Base-by-base conservation (phyloP, 2,329 filamentous ascomycete genomes). In the Ophiostoma australiae region DNA sequence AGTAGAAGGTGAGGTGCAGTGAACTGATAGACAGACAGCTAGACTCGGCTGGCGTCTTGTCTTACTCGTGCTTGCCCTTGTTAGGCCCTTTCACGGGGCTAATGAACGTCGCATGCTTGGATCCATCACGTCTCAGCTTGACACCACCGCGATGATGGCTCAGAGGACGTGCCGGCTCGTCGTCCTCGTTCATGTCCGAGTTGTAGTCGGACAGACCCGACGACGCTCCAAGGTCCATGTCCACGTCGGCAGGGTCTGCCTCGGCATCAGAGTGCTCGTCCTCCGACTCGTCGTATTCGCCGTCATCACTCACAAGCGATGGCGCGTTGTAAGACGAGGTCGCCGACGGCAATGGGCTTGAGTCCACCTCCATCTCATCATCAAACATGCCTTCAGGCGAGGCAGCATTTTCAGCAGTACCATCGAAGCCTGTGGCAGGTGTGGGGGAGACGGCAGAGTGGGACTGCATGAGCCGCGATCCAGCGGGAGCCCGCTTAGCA, bases 301-400 rank as follows among this genome's bases (percentile, higher is more conserved):
- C 90, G 77, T 93, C 90, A 79, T 94, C 91, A 79, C 90, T 92
- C 77, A 93, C 90, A 68, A 94, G 84, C 75, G 90, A 93, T 31
- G 91, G 91, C 10, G 91, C 90, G 74, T 91, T 91, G 79, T 92
- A 92, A 78, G 90, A 91, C 17, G 44, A 48, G 17, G 44, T n/a
- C 69, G 89, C 84, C 65, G 89, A 80, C 0, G 89, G 90, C 75
- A 88, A 88, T 5, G 90, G 90, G 76, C 89, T 92, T 71, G 91
- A 79, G 70, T 91, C 87, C 67, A 84, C 82, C 70, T 89, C 86
- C 77, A 88, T 82, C 71, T 71, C 73, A 66, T 83, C 80, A 70
- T 68, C 71, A 73, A 84, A 85, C 55, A 83, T 76, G 63, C 79
- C 74, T 7, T 31, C n/a, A 23, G 66, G 66, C 37, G 66, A 67